Evolutionary conservation across 495 filamentous ascomycete genomes (phyloP), one percentile per base, ranked within the genome.

Genomic region (Aspergillus haitiensis): DNA sequence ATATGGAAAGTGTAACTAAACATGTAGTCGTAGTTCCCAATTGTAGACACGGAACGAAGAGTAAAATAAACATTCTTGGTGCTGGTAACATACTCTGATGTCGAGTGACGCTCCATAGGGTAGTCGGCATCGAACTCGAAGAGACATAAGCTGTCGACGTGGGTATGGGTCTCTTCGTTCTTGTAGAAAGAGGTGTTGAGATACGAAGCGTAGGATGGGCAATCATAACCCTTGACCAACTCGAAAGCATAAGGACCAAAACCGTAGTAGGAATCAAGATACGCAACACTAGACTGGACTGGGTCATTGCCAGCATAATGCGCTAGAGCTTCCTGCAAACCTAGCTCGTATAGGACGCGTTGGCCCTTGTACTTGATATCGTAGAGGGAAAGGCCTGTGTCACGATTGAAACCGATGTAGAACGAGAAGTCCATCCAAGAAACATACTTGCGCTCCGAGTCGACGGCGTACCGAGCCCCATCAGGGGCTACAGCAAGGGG

Each of bases 1-100:
- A 83, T 66, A 60, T 81, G 75, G 70, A 86, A 86, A 21, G 67
- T 69, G 58, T 84, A 84, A 27, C 69, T 66, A 31, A 60, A 59
- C 52, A 60, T 64, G 45, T 64, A 64, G 56, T 64, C 61, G 15
- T 64, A 64, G 46, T 64, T 64, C 32, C 56, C 61, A 27, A 64
- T 56, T 2, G 61, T 64, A 13, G 57, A 56, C 3, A 64, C 56
- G 2, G 56, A 56, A 13, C 61, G 61, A 13, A 64, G 52, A 0
- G 56, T 64, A 47, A 64, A 59, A 18, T 60, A 64, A 6, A 64
- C 61, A 16, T 64, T 64, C 52, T 59, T 59, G 31, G 42, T 60
- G 13, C 42, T 55, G 9, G 45, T 48, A 9, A 59, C 61, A 18
- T 48, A 64, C 2, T 60, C 56, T 11, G 44, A 52, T 2, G 49